These are phyloP conservation scores for Cryphonectria carpinicola DNA, from an alignment of 2,329 filamentous ascomycete species.

Conservation along the genomic window DNA sequence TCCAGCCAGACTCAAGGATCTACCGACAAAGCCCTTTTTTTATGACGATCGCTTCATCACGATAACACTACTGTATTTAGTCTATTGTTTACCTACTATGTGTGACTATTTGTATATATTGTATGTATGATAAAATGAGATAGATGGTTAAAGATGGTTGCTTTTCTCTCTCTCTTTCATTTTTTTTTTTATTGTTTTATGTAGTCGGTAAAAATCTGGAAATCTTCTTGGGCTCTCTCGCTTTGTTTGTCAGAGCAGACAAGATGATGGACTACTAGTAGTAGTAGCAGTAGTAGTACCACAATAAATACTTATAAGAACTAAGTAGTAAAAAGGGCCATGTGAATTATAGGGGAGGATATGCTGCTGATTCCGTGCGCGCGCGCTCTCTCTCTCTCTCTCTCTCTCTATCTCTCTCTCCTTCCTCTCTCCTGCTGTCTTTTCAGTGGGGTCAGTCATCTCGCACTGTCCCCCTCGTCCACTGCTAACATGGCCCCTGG, in stretches of 20 bases:
- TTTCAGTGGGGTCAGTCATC: not conserved
- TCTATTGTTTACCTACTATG: not conserved
- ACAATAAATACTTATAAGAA: too few relatives aligned
- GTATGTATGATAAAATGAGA: not conserved
- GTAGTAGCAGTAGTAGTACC: not conserved
- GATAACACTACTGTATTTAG: not conserved
- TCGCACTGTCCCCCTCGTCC: constrained; percentile 5
- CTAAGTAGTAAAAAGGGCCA: not conserved
- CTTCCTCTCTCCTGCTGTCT: too few relatives aligned
- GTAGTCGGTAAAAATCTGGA: too few relatives aligned
- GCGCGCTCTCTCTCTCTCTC: too few relatives aligned
- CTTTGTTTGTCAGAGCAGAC: not conserved
- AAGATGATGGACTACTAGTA: too few relatives aligned
- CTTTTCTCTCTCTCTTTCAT: not conserved
- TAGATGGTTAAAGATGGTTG: not conserved
- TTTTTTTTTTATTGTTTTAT: too few relatives aligned
- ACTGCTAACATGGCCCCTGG: not conserved
- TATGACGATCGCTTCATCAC: not conserved
- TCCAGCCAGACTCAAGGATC: not conserved
- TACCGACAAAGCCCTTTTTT: not conserved
- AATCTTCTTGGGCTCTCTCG: too few relatives aligned
- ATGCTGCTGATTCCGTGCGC: not conserved
- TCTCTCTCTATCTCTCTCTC: too few relatives aligned
- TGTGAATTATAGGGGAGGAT: constrained; percentile 1
- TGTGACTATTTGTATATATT: not conserved